Evolutionary conservation across 257 asterid species (phyloP).

Genomic region (Solanum sitiens): DNA sequence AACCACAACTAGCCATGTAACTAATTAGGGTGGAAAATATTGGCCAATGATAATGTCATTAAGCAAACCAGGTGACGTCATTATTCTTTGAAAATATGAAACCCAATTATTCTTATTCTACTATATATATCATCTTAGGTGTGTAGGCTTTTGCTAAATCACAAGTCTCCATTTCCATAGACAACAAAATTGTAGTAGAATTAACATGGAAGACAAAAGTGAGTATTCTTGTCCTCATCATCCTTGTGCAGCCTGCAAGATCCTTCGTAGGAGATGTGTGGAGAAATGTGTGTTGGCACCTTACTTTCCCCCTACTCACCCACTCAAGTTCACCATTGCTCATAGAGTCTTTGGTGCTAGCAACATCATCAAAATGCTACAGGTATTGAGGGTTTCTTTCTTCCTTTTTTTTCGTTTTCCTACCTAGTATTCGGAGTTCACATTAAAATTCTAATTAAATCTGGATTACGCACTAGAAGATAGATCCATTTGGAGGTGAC

Average conservation of each 20-base stretch:
- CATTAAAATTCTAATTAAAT: no score
- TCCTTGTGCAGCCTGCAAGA: slow-evolving; percentile 36
- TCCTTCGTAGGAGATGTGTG: slow-evolving; percentile 22
- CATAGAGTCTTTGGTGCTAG: slow-evolving; percentile 31
- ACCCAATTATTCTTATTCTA: no score
- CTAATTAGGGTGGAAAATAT: background rate
- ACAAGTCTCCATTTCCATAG: background rate
- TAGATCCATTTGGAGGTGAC: no score
- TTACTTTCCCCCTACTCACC: slow-evolving; percentile 23
- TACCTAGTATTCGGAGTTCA: no score
- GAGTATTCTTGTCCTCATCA: background rate
- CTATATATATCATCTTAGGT: background rate
- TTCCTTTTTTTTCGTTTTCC: background rate
- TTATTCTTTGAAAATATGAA: background rate
- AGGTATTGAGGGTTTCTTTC: background rate
- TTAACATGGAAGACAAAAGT: background rate
- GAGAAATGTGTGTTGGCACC: slow-evolving; percentile 28
- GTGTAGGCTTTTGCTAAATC: background rate
- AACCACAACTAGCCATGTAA: background rate
- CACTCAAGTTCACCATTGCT: slow-evolving; percentile 26
- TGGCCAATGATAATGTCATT: background rate
- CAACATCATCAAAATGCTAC: slow-evolving; percentile 27
- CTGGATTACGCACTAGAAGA: no score
- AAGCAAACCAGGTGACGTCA: background rate
- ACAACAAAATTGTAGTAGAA: no score